phyloP scores from a whole-genome alignment of 306 rosid genomes.

The Vigna angularis region DNA sequence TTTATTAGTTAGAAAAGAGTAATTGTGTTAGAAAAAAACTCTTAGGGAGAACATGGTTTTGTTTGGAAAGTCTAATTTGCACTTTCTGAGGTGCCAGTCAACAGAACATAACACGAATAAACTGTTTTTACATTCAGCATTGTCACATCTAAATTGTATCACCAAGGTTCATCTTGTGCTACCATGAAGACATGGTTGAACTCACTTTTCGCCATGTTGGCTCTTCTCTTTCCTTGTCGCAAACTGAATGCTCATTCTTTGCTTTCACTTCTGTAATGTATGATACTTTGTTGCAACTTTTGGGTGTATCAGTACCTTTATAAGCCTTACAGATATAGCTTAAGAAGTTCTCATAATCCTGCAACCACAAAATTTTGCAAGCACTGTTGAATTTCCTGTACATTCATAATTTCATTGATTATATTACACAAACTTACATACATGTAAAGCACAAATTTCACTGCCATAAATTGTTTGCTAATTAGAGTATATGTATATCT shows the following conservation, averaged over 20 bases:
- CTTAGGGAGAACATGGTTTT: not conserved
- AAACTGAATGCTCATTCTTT: constrained; percentile 44
- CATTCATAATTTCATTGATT: not conserved
- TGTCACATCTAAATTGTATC: constrained; percentile 41
- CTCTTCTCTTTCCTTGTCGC: constrained; percentile 36
- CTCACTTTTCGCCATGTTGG: constrained; percentile 45
- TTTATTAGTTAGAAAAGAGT: no score
- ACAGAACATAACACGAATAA: constrained; percentile 28
- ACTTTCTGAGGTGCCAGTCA: not conserved
- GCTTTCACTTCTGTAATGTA: constrained; percentile 39
- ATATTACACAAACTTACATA: not conserved
- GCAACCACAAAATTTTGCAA: constrained; percentile 34
- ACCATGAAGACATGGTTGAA: constrained; percentile 60
- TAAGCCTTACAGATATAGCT: constrained; percentile 80
- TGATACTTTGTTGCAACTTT: constrained; percentile 56
- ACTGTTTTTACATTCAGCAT: constrained; percentile 2
- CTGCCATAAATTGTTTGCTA: not conserved
- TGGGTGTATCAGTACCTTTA: constrained; percentile 54
- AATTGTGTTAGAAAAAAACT: no score
- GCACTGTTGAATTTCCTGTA: constrained; percentile 20
- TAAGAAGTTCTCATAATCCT: constrained; percentile 81
- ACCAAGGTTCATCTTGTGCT: constrained; percentile 45
- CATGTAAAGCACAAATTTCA: not conserved
- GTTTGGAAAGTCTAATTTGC: constrained; percentile 7
- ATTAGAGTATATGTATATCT: not conserved